Percentiles rank a stretch among this genome's conserved stretches.
These are phyloP conservation scores for Cerrena zonata DNA, from an alignment of 1,284 basidiomycete species.

Conservation along the genomic window DNA sequence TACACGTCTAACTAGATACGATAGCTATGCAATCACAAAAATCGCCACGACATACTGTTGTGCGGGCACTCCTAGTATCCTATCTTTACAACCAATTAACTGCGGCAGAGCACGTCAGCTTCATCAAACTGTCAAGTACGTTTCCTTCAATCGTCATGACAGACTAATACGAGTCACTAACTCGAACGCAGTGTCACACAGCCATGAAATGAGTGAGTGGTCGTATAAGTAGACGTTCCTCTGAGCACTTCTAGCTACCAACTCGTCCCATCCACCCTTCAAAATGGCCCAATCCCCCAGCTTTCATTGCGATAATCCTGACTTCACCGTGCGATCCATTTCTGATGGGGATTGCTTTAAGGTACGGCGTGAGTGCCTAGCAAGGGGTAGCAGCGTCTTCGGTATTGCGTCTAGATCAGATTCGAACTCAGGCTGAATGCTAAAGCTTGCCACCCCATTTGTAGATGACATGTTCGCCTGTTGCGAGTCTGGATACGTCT, in stretches of 20 bases:
- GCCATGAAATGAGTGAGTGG: too few species aligned
- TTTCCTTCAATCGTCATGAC: slow-evolving; percentile 4
- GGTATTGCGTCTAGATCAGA: slow-evolving; percentile 33
- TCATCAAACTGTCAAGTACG: background rate
- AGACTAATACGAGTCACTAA: background rate
- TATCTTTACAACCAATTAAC: background rate
- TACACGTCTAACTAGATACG: background rate
- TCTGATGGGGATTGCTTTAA: slow-evolving; percentile 42
- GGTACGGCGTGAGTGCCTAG: slow-evolving; percentile 42
- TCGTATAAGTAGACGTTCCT: too few species aligned
- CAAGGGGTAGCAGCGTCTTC: slow-evolving; percentile 49
- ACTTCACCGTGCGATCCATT: slow-evolving; percentile 49
- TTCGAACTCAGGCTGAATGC: background rate
- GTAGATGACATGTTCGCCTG: slow-evolving; percentile 59
- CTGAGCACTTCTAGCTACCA: background rate
- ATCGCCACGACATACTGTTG: background rate
- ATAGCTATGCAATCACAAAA: background rate
- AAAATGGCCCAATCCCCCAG: background rate
- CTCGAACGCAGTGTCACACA: too few species aligned
- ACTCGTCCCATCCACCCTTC: background rate
- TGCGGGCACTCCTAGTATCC: background rate
- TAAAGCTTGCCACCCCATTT: slow-evolving; percentile 8
- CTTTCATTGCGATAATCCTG: slow-evolving; percentile 39
- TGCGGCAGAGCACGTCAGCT: background rate
- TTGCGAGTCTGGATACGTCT: slow-evolving; percentile 33